A percentile compares a stretch with the other conserved stretches of the same genome.
These are phyloP conservation scores for Pyrenochaeta sp. DNA, from an alignment of 2,329 filamentous ascomycete genomes.

Conservation along the genomic window DNA sequence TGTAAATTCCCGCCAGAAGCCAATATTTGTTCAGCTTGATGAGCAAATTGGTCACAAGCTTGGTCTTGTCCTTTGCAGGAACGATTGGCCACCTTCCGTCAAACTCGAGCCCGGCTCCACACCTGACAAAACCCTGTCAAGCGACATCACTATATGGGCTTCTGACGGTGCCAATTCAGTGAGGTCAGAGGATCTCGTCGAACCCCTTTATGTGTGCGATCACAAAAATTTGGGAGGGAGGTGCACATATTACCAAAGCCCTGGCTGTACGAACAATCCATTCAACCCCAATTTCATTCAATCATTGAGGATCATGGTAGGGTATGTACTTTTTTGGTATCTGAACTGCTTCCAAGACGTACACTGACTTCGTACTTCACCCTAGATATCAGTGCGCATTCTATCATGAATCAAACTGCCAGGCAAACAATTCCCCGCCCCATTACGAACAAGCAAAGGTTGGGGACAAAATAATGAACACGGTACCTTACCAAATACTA, in stretches of 20 bases:
- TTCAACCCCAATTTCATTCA: conserved; percentile 7
- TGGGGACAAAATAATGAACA: background rate
- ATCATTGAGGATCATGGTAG: background rate
- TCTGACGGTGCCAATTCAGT: background rate
- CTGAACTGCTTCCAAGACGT: background rate
- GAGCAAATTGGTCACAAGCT: background rate
- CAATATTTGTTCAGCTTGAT: background rate
- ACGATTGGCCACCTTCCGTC: background rate
- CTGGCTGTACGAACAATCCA: conserved; percentile 3
- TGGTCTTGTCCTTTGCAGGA: conserved; percentile 1
- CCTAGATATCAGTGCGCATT: background rate
- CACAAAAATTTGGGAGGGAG: background rate
- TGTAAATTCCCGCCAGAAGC: background rate
- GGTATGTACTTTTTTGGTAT: background rate
- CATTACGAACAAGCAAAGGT: background rate
- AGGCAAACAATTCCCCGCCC: background rate
- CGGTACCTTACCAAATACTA: background rate
- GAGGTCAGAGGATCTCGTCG: background rate
- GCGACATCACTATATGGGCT: background rate
- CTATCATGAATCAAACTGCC: background rate
- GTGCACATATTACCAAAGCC: background rate
- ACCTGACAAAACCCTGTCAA: background rate
- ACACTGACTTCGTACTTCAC: background rate
- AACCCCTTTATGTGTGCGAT: conserved; percentile 3
- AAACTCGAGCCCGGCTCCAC: background rate